Evolutionary conservation across 305 asterid genomes (phyloP).

Genomic region (Fraxinus velutina): DNA sequence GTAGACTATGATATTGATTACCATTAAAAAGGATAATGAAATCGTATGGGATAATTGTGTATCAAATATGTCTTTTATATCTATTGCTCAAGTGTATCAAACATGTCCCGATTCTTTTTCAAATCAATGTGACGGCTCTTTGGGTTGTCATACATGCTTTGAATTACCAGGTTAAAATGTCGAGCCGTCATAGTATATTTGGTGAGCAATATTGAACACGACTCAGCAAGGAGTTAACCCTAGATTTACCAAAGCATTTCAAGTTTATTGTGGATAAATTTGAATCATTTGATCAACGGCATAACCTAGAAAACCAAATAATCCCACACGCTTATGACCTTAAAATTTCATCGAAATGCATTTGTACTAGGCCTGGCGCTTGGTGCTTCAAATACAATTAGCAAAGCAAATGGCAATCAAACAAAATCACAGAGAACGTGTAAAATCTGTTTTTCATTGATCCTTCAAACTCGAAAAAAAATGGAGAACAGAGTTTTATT

Average conservation of each 20-base stretch:
- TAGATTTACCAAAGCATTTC: background rate
- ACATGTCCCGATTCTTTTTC: too few species aligned
- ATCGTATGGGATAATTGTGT: background rate
- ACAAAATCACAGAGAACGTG: background rate
- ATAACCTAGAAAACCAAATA: background rate
- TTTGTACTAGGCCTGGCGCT: background rate
- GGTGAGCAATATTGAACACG: background rate
- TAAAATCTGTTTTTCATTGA: background rate
- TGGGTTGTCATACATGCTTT: background rate
- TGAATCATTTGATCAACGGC: background rate
- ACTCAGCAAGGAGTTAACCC: background rate
- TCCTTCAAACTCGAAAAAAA: background rate
- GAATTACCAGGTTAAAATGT: background rate
- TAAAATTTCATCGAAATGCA: background rate
- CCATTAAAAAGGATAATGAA: background rate
- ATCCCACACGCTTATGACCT: background rate
- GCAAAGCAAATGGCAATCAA: background rate
- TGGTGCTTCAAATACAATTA: background rate
- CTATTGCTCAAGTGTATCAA: background rate
- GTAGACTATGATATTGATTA: background rate
- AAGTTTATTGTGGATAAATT: background rate
- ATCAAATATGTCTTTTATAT: background rate
- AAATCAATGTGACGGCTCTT: background rate
- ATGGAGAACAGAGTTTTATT: background rate
- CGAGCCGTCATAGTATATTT: background rate